Evolutionary conservation across 202 grass and related monocot genomes (phyloP).

Genomic region (Musa balbisiana): DNA sequence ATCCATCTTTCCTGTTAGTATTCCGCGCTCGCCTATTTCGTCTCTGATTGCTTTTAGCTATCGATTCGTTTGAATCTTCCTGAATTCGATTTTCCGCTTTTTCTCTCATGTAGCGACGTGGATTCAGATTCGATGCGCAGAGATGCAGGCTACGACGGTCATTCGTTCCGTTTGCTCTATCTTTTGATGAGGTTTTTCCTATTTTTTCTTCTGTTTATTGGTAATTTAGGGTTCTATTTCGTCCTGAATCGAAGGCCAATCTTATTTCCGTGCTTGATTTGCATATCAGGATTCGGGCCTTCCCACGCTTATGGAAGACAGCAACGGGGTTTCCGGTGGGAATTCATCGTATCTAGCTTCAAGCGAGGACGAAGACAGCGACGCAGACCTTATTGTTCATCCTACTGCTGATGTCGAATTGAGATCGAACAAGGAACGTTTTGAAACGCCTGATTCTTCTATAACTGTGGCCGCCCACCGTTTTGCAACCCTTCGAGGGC

Average conservation of each 20-base stretch:
- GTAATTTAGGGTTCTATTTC: background rate
- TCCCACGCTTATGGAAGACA: constrained; percentile 25
- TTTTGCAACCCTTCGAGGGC: constrained; percentile 36
- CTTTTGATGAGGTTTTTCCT: constrained; percentile 35
- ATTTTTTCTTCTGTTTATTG: constrained; percentile 2
- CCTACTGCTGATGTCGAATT: constrained; percentile 53
- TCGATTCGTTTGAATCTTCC: background rate
- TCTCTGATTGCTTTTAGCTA: background rate
- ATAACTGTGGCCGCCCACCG: constrained; percentile 60
- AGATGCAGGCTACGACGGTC: constrained; percentile 1
- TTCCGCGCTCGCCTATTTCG: background rate
- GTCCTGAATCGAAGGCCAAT: too few species aligned
- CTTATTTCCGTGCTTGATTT: background rate
- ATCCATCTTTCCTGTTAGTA: background rate
- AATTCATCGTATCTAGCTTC: constrained; percentile 27
- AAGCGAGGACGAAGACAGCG: constrained; percentile 71
- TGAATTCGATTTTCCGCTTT: background rate
- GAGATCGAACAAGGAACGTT: constrained; percentile 31
- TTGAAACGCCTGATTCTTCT: constrained; percentile 42
- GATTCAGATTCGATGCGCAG: background rate
- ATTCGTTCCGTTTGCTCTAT: constrained; percentile 7
- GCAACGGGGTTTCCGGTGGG: constrained; percentile 23
- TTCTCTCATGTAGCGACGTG: constrained; percentile 7
- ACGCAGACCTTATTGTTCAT: constrained; percentile 47
- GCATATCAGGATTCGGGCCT: constrained; percentile 35